phyloP scores from a whole-genome alignment of 805 yeast species.

The Kazachstania psychrophila region DNA sequence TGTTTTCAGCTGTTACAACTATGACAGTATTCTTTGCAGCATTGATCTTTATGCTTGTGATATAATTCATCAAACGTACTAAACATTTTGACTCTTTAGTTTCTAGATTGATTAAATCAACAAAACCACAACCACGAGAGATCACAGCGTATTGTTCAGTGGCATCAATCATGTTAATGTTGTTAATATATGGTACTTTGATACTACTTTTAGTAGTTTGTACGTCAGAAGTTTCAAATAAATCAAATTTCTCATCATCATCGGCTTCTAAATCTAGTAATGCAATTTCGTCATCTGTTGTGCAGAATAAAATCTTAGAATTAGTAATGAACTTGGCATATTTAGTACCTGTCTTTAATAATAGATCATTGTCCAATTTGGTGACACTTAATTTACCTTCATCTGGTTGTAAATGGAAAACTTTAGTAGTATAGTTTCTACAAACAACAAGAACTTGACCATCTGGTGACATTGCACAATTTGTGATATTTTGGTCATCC shows the following conservation, averaged over 20 bases:
- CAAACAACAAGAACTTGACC: conserved; percentile 65
- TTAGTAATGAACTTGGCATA: conserved; percentile 40
- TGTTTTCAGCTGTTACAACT: conserved; percentile 65
- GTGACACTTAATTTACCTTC: conserved; percentile 36
- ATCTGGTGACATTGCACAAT: conserved; percentile 54
- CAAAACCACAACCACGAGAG: conserved; percentile 55
- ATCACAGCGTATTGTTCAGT: conserved; percentile 46
- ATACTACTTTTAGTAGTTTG: conserved; percentile 25
- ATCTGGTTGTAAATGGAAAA: conserved; percentile 48
- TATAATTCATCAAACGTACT: conserved; percentile 49
- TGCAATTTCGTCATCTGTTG: conserved; percentile 54
- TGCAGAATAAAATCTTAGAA: conserved; percentile 40
- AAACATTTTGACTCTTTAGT: conserved; percentile 33
- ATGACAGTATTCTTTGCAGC: conserved; percentile 40
- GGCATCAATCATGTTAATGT: conserved; percentile 45
- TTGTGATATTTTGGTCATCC: conserved; percentile 73
- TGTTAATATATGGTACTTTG: conserved; percentile 39
- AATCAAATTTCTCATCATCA: conserved; percentile 34
- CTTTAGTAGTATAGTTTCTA: conserved; percentile 54
- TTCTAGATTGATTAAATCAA: conserved; percentile 39
- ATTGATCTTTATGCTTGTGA: conserved; percentile 56
- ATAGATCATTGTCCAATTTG: conserved; percentile 38
- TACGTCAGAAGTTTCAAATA: conserved; percentile 28
- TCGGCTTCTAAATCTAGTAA: conserved; percentile 35
- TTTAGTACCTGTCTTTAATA: conserved; percentile 46